phyloP scores from a whole-genome alignment of 75 land plant genomes.

The Sequoiadendron giganteum region DNA sequence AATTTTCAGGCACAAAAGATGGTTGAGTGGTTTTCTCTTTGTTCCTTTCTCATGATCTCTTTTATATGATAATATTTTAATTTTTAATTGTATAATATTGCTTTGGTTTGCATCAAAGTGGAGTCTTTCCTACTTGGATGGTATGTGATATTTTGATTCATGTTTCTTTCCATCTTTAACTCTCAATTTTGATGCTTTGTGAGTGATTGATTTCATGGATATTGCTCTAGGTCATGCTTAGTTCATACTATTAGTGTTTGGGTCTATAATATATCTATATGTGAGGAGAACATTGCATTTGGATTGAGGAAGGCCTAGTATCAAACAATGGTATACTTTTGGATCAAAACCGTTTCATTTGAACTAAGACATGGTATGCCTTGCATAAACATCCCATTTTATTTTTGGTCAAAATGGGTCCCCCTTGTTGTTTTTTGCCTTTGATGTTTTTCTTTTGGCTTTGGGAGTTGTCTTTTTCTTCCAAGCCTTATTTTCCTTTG shows the following conservation, averaged over 20 bases:
- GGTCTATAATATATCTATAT: neutral
- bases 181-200: neutral
- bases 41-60: too few species aligned
- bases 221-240: neutral
- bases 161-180: neutral
- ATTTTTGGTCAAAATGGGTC: too few species aligned
- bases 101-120: slow-evolving; percentile 96
- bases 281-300: neutral
- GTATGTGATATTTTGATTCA: slow-evolving; percentile 45
- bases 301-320: neutral
- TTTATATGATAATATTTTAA: too few species aligned
- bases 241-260: neutral
- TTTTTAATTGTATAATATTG: neutral
- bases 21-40: too few species aligned
- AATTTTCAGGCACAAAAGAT: too few species aligned
- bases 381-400: too few species aligned
- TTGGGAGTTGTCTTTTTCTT: too few species aligned
- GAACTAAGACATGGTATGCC: neutral
- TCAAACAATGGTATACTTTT: neutral
- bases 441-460: too few species aligned
- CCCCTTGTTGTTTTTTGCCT: too few species aligned
- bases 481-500: too few species aligned
- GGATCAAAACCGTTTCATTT: neutral
- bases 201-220: neutral
- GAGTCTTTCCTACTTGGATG: slow-evolving; percentile 91